Conservation (phyloP, 1,284 basidiomycete genomes). For the Irpex sp. region DNA sequence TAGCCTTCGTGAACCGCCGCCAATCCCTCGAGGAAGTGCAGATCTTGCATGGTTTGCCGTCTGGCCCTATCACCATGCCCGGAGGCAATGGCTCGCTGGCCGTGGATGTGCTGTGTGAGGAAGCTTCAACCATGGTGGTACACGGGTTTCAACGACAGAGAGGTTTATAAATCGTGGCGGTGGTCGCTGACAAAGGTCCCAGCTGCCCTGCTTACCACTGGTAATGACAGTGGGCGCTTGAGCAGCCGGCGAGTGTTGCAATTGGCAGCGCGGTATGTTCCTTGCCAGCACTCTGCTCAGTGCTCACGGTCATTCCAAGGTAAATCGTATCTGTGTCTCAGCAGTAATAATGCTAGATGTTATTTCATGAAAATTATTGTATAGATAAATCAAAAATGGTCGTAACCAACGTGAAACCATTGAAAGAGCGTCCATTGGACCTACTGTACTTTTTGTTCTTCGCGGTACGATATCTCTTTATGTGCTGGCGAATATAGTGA, state of each 20-base stretch:
- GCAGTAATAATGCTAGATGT: neutral
- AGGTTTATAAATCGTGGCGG: neutral
- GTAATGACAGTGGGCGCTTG: neutral
- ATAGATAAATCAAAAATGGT: neutral
- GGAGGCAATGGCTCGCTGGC: slow-evolving; percentile 38
- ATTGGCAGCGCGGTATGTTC: neutral
- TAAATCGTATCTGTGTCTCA: no score
- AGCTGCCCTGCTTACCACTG: neutral
- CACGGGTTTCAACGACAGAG: neutral
- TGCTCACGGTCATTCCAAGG: neutral
- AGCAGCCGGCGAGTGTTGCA: neutral
- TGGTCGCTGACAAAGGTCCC: neutral
- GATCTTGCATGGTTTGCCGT: slow-evolving; percentile 92
- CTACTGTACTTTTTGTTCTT: slow-evolving; percentile 62
- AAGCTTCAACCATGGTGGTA: neutral
- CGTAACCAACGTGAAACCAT: slow-evolving; percentile 27
- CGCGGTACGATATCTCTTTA: slow-evolving; percentile 32
- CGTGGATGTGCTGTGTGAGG: neutral
- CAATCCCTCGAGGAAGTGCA: slow-evolving; percentile 80
- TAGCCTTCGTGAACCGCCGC: slow-evolving; percentile 20
- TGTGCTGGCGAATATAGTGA: neutral
- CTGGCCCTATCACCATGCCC: slow-evolving; percentile 82
- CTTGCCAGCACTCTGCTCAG: neutral
- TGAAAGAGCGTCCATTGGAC: slow-evolving; percentile 54
- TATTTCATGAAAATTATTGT: neutral